Conservation (phyloP, 2,329 filamentous ascomycete genomes). For the Exophiala calicioides region DNA sequence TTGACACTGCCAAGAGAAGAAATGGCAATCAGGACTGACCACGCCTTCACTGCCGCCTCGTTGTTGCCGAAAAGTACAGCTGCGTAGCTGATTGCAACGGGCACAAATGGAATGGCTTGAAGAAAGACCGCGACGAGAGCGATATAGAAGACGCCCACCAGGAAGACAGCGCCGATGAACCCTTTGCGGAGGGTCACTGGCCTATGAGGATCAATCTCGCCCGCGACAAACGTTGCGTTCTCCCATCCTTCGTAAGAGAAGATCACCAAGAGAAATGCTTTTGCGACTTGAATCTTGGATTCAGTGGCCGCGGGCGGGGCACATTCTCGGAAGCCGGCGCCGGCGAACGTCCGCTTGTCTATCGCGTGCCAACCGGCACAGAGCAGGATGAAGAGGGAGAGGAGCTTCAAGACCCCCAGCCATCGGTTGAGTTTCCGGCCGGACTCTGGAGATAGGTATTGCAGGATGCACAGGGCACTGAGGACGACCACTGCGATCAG, state of each 20-base stretch:
- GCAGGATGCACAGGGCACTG: not conserved
- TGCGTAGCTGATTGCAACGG: slow-evolving; percentile 3
- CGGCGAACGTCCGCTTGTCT: not conserved
- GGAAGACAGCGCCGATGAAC: not conserved
- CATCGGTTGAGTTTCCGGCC: slow-evolving; percentile 1
- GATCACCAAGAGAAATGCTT: slow-evolving; percentile 4
- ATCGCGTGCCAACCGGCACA: slow-evolving; percentile 3
- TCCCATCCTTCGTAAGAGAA: slow-evolving; percentile 6
- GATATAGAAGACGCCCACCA: slow-evolving; percentile 3
- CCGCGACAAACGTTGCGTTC: slow-evolving; percentile 2
- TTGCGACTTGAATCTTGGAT: slow-evolving; percentile 2
- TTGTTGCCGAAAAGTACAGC: not conserved
- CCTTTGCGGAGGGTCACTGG: slow-evolving; percentile 6
- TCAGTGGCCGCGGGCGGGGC: not conserved
- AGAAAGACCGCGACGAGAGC: not conserved
- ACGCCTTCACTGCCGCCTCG: slow-evolving; percentile 3
- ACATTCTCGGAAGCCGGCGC: slow-evolving; percentile 2
- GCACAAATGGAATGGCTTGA: not conserved
- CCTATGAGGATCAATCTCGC: slow-evolving; percentile 3
- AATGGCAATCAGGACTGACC: slow-evolving; percentile 3
- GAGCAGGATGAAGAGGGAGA: not conserved
- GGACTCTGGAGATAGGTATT: slow-evolving; percentile 1
- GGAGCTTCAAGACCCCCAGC: not conserved
- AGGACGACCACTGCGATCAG: slow-evolving; percentile 1
- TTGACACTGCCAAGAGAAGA: slow-evolving; percentile 1